Percentiles rank a stretch among this genome's conserved stretches.
Evolutionary conservation across 345 rosid genomes (phyloP).

Genomic region (Populus deltoides): DNA sequence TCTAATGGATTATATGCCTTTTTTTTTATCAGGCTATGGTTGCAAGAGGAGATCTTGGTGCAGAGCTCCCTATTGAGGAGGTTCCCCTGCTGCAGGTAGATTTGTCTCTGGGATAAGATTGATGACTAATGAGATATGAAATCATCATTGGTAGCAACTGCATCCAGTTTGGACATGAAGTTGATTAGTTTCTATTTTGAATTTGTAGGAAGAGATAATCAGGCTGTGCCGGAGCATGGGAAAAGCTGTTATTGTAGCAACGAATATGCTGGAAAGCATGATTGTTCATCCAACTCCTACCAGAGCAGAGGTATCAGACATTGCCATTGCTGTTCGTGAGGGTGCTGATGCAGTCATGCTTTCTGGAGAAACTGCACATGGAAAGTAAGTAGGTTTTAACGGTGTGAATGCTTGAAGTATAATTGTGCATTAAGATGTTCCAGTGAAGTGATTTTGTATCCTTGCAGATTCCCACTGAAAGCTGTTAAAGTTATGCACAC

Average conservation of each 20-base stretch:
- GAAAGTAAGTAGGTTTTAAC: conserved; percentile 58
- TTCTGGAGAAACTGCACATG: conserved; percentile 99
- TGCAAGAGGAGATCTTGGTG: conserved; percentile 99
- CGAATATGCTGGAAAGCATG: conserved; percentile 99
- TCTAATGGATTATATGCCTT: conserved; percentile 7
- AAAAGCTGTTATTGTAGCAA: conserved; percentile 97
- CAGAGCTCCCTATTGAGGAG: conserved; percentile 99
- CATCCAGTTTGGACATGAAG: neutral
- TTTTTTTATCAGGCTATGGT: conserved; percentile 79
- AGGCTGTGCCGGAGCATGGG: conserved; percentile 97
- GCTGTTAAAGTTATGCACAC: conserved; percentile 99
- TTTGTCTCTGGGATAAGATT: conserved; percentile 20
- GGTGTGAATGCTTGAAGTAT: neutral
- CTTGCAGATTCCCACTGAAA: conserved; percentile 76
- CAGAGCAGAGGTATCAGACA: conserved; percentile 97
- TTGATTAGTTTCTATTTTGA: neutral
- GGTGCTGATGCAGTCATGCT: conserved; percentile 99
- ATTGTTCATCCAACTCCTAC: conserved; percentile 98
- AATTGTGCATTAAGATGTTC: neutral
- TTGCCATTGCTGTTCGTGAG: conserved; percentile 97
- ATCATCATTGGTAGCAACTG: neutral
- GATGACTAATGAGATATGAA: conserved; percentile 1
- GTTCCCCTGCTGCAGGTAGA: conserved; percentile 95
- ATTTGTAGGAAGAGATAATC: conserved; percentile 79
- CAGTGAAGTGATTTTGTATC: conserved; percentile 16